Conservation (phyloP, 1,284 basidiomycete species). For the Melampsora abietis-canadensis region DNA sequence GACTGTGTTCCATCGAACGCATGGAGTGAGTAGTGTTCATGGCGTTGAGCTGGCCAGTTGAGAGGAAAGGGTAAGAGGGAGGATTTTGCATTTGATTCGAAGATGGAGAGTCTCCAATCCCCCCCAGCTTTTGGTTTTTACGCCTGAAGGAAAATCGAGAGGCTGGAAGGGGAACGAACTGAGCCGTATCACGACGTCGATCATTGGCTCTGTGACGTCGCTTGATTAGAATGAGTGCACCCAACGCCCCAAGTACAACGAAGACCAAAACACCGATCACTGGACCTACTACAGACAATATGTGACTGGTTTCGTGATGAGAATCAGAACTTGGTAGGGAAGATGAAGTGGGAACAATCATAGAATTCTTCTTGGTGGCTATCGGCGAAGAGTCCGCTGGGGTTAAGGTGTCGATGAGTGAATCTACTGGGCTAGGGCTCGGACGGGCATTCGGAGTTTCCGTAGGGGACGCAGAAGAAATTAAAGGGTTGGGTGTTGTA, state of each 20-base stretch:
- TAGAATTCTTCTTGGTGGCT: not conserved
- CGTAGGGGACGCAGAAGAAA: not conserved
- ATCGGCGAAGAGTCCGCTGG: not conserved
- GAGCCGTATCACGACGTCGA: not conserved
- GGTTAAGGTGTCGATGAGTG: not conserved
- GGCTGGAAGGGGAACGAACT: not conserved
- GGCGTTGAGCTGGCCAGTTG: not conserved
- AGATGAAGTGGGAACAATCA: not conserved
- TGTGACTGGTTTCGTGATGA: not conserved
- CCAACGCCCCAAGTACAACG: no score
- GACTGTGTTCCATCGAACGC: not conserved
- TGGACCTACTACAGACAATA: no score
- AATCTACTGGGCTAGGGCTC: not conserved
- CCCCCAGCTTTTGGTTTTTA: not conserved
- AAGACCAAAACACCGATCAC: no score
- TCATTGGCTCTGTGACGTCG: not conserved
- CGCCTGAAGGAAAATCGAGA: not conserved
- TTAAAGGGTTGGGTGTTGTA: not conserved
- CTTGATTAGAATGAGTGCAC: no score
- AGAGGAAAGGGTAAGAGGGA: not conserved
- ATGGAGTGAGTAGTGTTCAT: not conserved
- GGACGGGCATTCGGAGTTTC: not conserved
- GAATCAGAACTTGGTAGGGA: not conserved
- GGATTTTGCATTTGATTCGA: not conserved
- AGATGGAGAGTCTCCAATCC: slow-evolving; percentile 1